Conservation (phyloP, 495 filamentous ascomycete genomes). For the Aspergillus egyptiacus region DNA sequence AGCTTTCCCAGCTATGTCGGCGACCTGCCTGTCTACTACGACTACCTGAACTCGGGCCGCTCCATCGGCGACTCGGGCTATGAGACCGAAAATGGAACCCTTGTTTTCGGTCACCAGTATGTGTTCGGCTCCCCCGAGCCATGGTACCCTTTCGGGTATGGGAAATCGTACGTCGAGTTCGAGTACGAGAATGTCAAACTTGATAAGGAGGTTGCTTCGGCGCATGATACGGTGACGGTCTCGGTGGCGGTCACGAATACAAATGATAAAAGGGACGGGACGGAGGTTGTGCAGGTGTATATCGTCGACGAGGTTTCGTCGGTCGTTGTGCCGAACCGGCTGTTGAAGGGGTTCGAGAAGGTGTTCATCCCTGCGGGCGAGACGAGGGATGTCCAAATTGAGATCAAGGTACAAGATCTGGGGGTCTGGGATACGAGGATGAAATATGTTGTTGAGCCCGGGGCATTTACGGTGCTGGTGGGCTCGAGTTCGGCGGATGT, state of each 20-base stretch:
- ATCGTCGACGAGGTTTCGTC: conserved; percentile 54
- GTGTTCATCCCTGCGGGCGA: conserved; percentile 54
- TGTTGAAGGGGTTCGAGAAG: conserved; percentile 66
- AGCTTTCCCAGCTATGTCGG: conserved; percentile 62
- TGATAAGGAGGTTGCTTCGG: conserved; percentile 38
- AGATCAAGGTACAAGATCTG: conserved; percentile 44
- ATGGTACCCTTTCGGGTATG: conserved; percentile 64
- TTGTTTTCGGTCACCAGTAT: conserved; percentile 61
- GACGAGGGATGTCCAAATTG: conserved; percentile 51
- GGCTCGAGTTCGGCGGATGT: conserved; percentile 53
- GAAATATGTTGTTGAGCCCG: conserved; percentile 65
- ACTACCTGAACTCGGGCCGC: conserved; percentile 63
- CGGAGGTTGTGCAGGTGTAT: conserved; percentile 67
- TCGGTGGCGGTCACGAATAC: conserved; percentile 53
- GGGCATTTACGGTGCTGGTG: conserved; percentile 53
- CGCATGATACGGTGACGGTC: conserved; percentile 40
- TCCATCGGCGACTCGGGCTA: conserved; percentile 42
- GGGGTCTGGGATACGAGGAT: conserved; percentile 56
- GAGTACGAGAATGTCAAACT: conserved; percentile 45
- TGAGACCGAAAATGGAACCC: conserved; percentile 47
- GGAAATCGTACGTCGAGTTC: conserved; percentile 61
- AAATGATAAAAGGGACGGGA: conserved; percentile 47
- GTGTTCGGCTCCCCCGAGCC: conserved; percentile 53
- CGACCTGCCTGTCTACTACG: conserved; percentile 62
- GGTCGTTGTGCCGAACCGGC: conserved; percentile 59